Evolutionary conservation across 306 rosid genomes (phyloP).

Genomic region (Macrotyloma uniflorum): DNA sequence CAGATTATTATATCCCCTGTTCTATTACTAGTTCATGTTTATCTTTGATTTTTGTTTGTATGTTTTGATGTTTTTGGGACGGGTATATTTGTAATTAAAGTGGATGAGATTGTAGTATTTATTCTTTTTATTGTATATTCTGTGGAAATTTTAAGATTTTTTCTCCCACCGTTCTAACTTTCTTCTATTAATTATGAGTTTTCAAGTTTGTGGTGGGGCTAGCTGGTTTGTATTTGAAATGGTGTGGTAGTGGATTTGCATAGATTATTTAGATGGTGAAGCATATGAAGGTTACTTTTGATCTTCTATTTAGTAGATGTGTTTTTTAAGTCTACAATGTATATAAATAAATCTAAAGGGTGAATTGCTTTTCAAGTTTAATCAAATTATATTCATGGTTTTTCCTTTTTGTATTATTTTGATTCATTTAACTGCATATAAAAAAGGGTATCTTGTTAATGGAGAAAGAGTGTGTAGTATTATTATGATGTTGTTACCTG

Average conservation of each 20-base stretch:
- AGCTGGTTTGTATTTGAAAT: slow-evolving; percentile 19
- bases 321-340: neutral
- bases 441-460: neutral
- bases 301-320: neutral
- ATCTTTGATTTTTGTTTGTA: neutral
- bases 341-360: neutral
- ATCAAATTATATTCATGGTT: neutral
- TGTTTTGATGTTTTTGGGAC: neutral
- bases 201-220: neutral
- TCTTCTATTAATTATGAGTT: neutral
- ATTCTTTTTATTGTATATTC: slow-evolving; percentile 23
- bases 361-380: neutral
- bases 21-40: neutral
- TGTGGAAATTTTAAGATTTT: neutral
- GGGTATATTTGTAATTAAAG: neutral
- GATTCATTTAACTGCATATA: neutral
- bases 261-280: neutral
- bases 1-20: neutral
- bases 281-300: slow-evolving; percentile 2
- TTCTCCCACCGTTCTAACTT: too few species aligned
- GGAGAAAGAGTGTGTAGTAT: neutral
- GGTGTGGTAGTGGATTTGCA: slow-evolving; percentile 18
- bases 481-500: neutral
- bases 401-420: neutral
- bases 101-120: neutral